A percentile compares a stretch with the other conserved stretches of the same genome.
These are phyloP conservation scores for Boletus sensibilis DNA, from an alignment of 768 basidiomycete genomes.

Conservation along the genomic window DNA sequence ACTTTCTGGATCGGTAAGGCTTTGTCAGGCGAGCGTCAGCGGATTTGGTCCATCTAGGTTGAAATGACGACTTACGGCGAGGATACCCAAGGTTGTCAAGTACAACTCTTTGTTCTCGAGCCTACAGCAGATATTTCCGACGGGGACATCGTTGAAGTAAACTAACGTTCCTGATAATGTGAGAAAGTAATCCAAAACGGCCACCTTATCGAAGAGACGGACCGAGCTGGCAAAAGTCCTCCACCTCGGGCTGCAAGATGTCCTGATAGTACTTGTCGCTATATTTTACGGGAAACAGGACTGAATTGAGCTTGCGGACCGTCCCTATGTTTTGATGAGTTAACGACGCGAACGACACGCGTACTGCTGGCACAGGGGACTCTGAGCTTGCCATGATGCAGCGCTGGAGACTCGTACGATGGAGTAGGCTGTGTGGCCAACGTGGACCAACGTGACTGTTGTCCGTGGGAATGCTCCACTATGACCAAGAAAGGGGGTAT, in stretches of 20 bases:
- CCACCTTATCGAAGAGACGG: conserved; percentile 33
- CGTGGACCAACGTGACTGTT: conserved; percentile 10
- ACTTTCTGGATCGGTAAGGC: conserved; percentile 81
- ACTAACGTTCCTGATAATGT: conserved; percentile 46
- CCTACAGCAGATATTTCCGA: conserved; percentile 85
- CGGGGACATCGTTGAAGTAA: conserved; percentile 90
- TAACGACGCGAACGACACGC: conserved; percentile 70
- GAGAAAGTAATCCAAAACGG: conserved; percentile 19
- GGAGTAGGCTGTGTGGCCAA: conserved; percentile 18
- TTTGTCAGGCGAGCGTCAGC: conserved; percentile 32
- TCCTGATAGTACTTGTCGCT: conserved; percentile 86
- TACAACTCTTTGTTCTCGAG: conserved; percentile 68
- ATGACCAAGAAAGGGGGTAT: conserved; percentile 1
- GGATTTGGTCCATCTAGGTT: conserved; percentile 10
- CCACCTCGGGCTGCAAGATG: conserved; percentile 71
- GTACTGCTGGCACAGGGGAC: conserved; percentile 27
- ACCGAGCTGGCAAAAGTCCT: conserved; percentile 89
- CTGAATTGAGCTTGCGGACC: conserved; percentile 58
- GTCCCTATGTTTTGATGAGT: conserved; percentile 84
- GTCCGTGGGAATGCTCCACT: conserved; percentile 23
- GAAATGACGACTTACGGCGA: conserved; percentile 59
- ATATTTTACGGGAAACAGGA: conserved; percentile 88
- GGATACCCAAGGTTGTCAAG: conserved; percentile 90
- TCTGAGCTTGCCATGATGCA: conserved; percentile 25
- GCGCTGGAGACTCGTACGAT: background rate